These are phyloP conservation scores for Arthrobotrys sphaeroides DNA, from an alignment of 2,329 filamentous ascomycete species.

Conservation along the genomic window DNA sequence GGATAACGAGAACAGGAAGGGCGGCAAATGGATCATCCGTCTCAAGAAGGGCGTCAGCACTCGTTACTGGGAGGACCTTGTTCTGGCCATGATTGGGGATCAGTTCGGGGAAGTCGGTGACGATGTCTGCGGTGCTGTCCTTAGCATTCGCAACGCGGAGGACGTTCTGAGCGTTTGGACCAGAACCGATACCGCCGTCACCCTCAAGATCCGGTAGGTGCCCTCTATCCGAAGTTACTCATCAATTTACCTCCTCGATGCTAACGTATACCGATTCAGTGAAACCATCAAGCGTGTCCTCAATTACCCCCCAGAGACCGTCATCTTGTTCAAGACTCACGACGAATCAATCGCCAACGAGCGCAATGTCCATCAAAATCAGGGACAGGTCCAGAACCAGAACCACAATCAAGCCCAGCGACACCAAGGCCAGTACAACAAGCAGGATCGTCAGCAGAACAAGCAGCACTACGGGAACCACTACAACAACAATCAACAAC, in stretches of 20 bases:
- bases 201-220: constrained; percentile 91
- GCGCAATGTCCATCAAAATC: constrained; percentile 32
- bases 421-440: constrained; percentile 41
- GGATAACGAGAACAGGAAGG: constrained; percentile 93
- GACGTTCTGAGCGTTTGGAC: constrained; percentile 99
- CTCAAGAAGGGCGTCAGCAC: constrained; percentile 97
- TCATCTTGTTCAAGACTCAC: constrained; percentile 94
- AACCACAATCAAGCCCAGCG: constrained; percentile 23
- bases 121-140: constrained; percentile 91
- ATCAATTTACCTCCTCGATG: background rate
- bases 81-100: constrained; percentile 89
- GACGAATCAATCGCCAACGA: constrained; percentile 78
- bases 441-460: constrained; percentile 51
- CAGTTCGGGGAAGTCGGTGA: constrained; percentile 92
- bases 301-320: constrained; percentile 84
- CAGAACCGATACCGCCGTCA: constrained; percentile 87
- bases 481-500: constrained; percentile 23
- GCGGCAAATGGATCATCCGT: constrained; percentile 96
- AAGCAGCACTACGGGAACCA: constrained; percentile 47
- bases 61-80: constrained; percentile 93
- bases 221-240: background rate
- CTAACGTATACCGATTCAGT: constrained; percentile 64
- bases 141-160: constrained; percentile 93
- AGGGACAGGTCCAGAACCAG: constrained; percentile 38
- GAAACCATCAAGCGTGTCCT: constrained; percentile 94